Base-by-base conservation (phyloP, 2,329 filamentous ascomycete genomes). In the Sporothrix variecibatus region DNA sequence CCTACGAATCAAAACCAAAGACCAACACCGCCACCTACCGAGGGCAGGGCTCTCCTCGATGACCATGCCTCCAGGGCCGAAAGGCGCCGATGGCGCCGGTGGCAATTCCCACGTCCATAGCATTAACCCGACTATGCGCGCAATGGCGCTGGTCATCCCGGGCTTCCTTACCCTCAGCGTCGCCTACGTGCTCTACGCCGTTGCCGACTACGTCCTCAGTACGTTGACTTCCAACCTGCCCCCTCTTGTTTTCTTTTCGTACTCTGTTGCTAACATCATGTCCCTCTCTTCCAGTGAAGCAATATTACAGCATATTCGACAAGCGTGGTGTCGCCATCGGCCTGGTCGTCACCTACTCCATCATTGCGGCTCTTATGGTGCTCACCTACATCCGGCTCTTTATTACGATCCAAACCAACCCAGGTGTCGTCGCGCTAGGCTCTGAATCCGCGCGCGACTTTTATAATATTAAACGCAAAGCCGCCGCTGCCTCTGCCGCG, bases 361-460 rank as follows among this genome's bases (percentile, higher is more conserved):
- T 95, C 72, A 85, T 97, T 72, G 85, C 97, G 62, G 77, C 93
- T 20, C 85, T 92, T 40, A 88, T 94, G 79, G 80, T 91, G 31
- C 78, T 85, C 43, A 87, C 91, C 26, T 98, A 97, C 82, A 79
- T 92, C 26, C 92, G 94, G 76, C 87, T 95, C 11, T 82, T 95
- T 58, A 83, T 90, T 76, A 87, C 89, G 46, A 90, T 97, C 70
- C 87, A 89, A 74, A 85, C 85, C 77, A 88, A 94, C 77, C 92
- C 94, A 0, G 95, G 94, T 3, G 88, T 94, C 72, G 87, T 95
- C 0, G 91, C 93, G 0, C 87, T 92, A 89, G 88, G n/a, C 82
- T 85, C 73, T 81, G 78, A 78, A 28, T 80, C 75, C 65, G 77
- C 82, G 38, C 78, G 79, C 51, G 60, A 72, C 62, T 73, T 62